These are phyloP conservation scores for Ascochyta pisi DNA, from an alignment of 2,329 filamentous ascomycete species.

Conservation along the genomic window DNA sequence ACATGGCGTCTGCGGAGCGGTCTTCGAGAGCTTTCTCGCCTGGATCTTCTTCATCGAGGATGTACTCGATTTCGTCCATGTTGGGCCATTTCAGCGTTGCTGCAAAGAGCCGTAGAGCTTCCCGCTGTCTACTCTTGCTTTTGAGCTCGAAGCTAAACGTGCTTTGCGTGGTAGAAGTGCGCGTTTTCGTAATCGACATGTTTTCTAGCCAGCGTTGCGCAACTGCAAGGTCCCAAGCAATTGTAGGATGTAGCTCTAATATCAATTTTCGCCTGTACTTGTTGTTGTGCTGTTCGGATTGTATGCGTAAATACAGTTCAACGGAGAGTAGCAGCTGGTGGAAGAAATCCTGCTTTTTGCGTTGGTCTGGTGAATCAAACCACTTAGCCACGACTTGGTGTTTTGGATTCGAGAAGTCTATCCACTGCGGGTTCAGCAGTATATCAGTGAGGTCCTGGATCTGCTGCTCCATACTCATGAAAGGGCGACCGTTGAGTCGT, in stretches of 20 bases:
- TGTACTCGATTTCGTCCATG: constrained; percentile 67
- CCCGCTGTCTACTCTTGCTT: constrained; percentile 71
- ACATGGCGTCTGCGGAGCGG: constrained; percentile 76
- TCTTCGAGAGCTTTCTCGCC: constrained; percentile 57
- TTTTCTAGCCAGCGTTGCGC: constrained; percentile 76
- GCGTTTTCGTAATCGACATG: constrained; percentile 69
- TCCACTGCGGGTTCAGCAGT: constrained; percentile 73
- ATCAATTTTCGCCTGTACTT: constrained; percentile 70
- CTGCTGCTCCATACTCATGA: constrained; percentile 70
- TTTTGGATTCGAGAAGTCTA: constrained; percentile 72
- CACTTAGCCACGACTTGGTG: constrained; percentile 78
- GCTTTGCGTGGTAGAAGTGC: constrained; percentile 51
- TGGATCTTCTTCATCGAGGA: constrained; percentile 65
- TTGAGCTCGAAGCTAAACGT: constrained; percentile 68
- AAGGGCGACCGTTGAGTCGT: constrained; percentile 62
- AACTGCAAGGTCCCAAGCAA: constrained; percentile 76
- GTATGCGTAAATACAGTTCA: constrained; percentile 74
- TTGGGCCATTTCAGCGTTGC: constrained; percentile 80
- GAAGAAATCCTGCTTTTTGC: constrained; percentile 71
- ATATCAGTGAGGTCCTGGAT: constrained; percentile 75
- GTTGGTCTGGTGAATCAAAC: constrained; percentile 66
- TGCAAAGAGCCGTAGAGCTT: constrained; percentile 72
- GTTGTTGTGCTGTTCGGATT: constrained; percentile 66
- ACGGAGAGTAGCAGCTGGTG: constrained; percentile 77
- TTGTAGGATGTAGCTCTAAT: constrained; percentile 69